Conservation (phyloP, 2,329 filamentous ascomycete genomes). For the Fusarium pseudograminearum region DNA sequence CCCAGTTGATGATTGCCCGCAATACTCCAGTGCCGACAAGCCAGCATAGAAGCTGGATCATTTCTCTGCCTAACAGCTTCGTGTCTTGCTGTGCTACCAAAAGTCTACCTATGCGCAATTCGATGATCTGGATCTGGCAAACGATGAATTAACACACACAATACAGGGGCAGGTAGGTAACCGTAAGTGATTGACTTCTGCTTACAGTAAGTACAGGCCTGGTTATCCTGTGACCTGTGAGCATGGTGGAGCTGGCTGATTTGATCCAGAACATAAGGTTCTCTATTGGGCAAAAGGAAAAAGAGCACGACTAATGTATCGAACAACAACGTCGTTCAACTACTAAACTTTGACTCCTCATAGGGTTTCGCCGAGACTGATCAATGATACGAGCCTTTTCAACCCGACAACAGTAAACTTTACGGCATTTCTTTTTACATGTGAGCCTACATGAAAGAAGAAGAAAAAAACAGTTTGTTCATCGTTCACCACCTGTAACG, state of each 20-base stretch:
- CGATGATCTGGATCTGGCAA: not conserved
- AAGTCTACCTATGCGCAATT: not conserved
- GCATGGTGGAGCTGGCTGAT: slow-evolving; percentile 26
- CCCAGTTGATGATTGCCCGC: slow-evolving; percentile 1
- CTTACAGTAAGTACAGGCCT: not conserved
- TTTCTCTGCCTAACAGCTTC: not conserved
- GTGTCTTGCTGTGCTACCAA: slow-evolving; percentile 6
- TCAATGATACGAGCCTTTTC: not conserved
- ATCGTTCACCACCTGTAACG: not conserved
- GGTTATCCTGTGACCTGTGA: slow-evolving; percentile 8
- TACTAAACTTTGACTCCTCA: not conserved
- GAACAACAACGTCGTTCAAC: not conserved
- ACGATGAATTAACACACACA: not conserved
- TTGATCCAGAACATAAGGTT: slow-evolving; percentile 3
- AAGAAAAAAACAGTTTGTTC: not conserved
- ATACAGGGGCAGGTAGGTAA: slow-evolving; percentile 14
- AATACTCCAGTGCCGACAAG: not conserved
- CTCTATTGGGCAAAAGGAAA: slow-evolving; percentile 3
- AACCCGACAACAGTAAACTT: not conserved
- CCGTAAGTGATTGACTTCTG: not conserved
- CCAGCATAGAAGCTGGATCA: not conserved
- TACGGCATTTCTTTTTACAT: not conserved
- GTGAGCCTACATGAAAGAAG: not conserved
- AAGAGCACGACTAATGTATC: slow-evolving; percentile 23
- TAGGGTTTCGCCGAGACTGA: slow-evolving; percentile 3